Conservation (phyloP, 805 yeast genomes). For the Wickerhamiella azyma region DNA sequence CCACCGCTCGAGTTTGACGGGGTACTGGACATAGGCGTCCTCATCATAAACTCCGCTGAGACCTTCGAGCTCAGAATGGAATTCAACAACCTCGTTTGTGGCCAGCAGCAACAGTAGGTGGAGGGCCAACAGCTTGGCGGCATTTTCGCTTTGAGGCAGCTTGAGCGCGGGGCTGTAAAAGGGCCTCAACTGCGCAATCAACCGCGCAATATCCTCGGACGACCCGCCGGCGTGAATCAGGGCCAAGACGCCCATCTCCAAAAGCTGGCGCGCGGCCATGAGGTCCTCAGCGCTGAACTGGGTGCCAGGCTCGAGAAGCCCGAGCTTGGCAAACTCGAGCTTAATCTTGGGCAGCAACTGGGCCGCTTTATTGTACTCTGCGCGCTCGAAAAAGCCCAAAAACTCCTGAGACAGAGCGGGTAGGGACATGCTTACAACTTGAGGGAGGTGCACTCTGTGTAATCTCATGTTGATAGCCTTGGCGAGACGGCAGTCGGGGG, state of each 20-base stretch:
- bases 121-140: conserved; percentile 60
- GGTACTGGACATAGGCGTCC: conserved; percentile 65
- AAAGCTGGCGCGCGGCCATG: conserved; percentile 61
- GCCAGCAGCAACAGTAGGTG: conserved; percentile 65
- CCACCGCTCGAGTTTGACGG: conserved; percentile 81
- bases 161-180: conserved; percentile 43
- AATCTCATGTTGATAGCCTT: not conserved
- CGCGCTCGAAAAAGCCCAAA: conserved; percentile 46
- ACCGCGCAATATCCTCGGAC: conserved; percentile 54
- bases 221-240: conserved; percentile 47
- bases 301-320: conserved; percentile 56
- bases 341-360: conserved; percentile 57
- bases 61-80: conserved; percentile 78
- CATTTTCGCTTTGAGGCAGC: conserved; percentile 40
- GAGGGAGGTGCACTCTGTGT: not conserved
- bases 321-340: conserved; percentile 62
- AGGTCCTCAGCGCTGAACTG: conserved; percentile 38
- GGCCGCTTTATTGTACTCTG: conserved; percentile 49
- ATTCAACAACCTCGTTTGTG: conserved; percentile 71
- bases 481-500: too few species aligned
- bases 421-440: conserved; percentile 30
- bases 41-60: conserved; percentile 46
- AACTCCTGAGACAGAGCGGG: conserved; percentile 59
- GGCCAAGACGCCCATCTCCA: conserved; percentile 79
- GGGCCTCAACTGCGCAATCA: conserved; percentile 58